Evolutionary conservation across 1,284 basidiomycete species (phyloP).

Genomic region (Ceratobasidium papillatum): DNA sequence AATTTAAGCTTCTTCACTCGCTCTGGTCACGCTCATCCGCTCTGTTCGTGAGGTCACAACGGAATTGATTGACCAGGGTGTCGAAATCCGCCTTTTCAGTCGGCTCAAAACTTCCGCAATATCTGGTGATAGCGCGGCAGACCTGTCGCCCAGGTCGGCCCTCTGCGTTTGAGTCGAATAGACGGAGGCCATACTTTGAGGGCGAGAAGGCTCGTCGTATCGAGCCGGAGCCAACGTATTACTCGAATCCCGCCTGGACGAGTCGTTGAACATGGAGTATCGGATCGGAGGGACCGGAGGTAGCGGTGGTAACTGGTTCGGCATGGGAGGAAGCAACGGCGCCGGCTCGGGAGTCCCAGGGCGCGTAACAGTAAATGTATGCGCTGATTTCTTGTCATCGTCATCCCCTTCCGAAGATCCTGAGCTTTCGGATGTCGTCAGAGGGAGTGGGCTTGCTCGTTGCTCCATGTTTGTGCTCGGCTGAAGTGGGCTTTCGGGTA

Average conservation of each 20-base stretch:
- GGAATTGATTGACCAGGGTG: conserved; percentile 35
- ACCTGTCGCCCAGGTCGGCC: not conserved
- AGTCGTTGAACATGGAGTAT: not conserved
- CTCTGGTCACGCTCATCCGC: conserved; percentile 10
- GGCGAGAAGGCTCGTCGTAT: conserved; percentile 1
- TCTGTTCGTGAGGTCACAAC: not conserved
- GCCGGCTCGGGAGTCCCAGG: not conserved
- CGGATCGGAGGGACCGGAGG: not conserved
- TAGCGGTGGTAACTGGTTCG: not conserved
- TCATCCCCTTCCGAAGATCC: not conserved
- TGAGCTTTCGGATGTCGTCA: not conserved
- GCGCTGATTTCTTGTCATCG: conserved; percentile 5
- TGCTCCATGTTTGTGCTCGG: not conserved
- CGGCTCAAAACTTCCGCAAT: not conserved
- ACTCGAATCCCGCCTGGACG: not conserved
- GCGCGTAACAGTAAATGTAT: conserved; percentile 16
- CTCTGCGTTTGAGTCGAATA: conserved; percentile 29
- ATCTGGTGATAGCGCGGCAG: conserved; percentile 18
- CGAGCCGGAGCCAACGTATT: conserved; percentile 7
- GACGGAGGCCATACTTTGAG: conserved; percentile 27
- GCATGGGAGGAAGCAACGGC: not conserved
- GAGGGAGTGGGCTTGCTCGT: not conserved
- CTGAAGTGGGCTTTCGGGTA: conserved; percentile 14
- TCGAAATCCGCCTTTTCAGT: conserved; percentile 29
- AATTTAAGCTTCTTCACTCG: conserved; percentile 1